A percentile compares a stretch with the other conserved stretches of the same genome.
Conservation (phyloP, 2,329 filamentous ascomycete genomes). For the Trichophyton equinum region DNA sequence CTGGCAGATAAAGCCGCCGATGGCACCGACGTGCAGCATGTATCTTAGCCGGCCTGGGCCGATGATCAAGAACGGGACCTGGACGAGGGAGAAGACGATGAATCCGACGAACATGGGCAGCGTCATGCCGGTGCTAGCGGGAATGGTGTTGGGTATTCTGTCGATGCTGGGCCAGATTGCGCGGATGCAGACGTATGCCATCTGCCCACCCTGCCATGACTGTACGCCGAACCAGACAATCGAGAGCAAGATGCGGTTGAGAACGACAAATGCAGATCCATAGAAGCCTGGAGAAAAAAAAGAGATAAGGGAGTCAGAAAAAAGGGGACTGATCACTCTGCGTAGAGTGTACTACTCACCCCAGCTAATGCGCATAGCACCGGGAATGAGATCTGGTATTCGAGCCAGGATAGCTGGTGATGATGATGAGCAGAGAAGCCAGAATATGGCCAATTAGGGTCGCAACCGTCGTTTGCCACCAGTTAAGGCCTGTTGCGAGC, state of each 20-base stretch:
- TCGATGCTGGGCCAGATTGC: slow-evolving; percentile 14
- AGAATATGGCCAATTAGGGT: slow-evolving; percentile 24
- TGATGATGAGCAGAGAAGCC: slow-evolving; percentile 27
- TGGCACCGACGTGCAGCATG: slow-evolving; percentile 18
- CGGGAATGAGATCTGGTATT: slow-evolving; percentile 36
- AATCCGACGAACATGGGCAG: slow-evolving; percentile 26
- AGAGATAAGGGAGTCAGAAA: not conserved
- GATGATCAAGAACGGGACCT: slow-evolving; percentile 34
- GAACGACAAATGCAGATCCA: slow-evolving; percentile 29
- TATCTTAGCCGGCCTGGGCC: slow-evolving; percentile 24
- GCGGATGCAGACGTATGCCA: slow-evolving; percentile 29
- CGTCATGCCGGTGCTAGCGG: slow-evolving; percentile 22
- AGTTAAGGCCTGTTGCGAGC: slow-evolving; percentile 23
- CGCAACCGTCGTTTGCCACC: slow-evolving; percentile 23
- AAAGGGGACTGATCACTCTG: not conserved
- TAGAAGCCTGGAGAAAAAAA: slow-evolving; percentile 17
- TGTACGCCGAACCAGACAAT: slow-evolving; percentile 20
- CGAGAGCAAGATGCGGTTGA: slow-evolving; percentile 31
- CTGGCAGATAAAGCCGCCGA: slow-evolving; percentile 5
- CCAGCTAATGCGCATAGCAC: slow-evolving; percentile 32
- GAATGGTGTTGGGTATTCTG: slow-evolving; percentile 24
- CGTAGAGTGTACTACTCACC: slow-evolving; percentile 24
- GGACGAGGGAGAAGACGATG: slow-evolving; percentile 26
- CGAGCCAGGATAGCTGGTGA: slow-evolving; percentile 29
- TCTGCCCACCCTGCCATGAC: slow-evolving; percentile 30